A percentile compares a stretch with the other conserved stretches of the same genome.
Conservation (phyloP, 2,329 filamentous ascomycete genomes). For the Beauveria sp. region DNA sequence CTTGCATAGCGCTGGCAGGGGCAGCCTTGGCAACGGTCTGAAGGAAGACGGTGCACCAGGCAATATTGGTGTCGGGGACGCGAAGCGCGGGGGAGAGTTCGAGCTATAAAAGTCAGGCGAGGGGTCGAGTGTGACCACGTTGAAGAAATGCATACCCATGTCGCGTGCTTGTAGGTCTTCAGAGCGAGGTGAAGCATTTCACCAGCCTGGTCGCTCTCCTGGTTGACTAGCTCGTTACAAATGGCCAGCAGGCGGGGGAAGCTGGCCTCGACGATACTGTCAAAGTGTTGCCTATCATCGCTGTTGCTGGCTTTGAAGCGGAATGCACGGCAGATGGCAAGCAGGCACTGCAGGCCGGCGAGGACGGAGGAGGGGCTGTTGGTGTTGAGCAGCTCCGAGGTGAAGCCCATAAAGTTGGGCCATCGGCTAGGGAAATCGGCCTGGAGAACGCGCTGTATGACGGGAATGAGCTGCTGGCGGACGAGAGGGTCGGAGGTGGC, state of each 20-base stretch:
- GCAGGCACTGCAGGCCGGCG: slow-evolving; percentile 84
- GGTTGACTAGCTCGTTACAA: slow-evolving; percentile 79
- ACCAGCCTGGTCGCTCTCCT: slow-evolving; percentile 87
- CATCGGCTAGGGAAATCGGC: slow-evolving; percentile 91
- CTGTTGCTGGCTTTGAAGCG: slow-evolving; percentile 80
- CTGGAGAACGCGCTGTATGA: slow-evolving; percentile 92
- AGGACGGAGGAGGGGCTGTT: slow-evolving; percentile 83
- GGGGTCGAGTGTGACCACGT: neutral
- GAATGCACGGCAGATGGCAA: slow-evolving; percentile 93
- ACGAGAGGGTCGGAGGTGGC: slow-evolving; percentile 72
- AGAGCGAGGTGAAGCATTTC: slow-evolving; percentile 94
- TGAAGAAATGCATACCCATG: slow-evolving; percentile 57
- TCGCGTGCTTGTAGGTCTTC: slow-evolving; percentile 97
- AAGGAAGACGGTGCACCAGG: slow-evolving; percentile 94
- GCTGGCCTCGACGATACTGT: slow-evolving; percentile 84
- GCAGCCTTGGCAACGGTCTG: slow-evolving; percentile 79
- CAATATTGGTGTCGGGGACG: slow-evolving; percentile 75
- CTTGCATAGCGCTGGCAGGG: slow-evolving; percentile 75
- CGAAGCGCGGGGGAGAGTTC: slow-evolving; percentile 74
- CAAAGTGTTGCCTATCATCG: slow-evolving; percentile 72
- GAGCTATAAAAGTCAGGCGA: slow-evolving; percentile 47
- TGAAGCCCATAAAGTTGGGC: slow-evolving; percentile 92
- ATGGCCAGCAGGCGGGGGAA: slow-evolving; percentile 85
- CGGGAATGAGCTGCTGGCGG: slow-evolving; percentile 86
- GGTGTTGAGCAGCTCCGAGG: slow-evolving; percentile 77